These are phyloP conservation scores for Desmodesmus armatus DNA, from an alignment of 139 green algal species.

Conservation along the genomic window DNA sequence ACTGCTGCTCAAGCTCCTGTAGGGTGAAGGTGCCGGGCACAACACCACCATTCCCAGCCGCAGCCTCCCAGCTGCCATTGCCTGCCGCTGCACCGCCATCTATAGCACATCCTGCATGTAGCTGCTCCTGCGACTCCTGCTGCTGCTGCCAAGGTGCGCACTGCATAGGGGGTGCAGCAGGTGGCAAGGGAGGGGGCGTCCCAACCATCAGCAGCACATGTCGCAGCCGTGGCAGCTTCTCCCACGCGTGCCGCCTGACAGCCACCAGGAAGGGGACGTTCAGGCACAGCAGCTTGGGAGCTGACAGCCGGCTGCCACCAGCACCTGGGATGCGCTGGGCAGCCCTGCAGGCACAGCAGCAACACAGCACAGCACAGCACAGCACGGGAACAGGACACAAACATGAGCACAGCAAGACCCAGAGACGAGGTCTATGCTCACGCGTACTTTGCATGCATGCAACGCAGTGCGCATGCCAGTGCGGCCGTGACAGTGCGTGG, in stretches of 20 bases:
- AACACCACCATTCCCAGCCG: not conserved
- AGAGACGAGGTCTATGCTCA: too few relatives aligned
- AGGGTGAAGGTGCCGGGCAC: not conserved
- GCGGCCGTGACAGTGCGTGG: too few relatives aligned
- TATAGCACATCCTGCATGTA: not conserved
- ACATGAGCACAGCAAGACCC: too few relatives aligned
- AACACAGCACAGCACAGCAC: not conserved
- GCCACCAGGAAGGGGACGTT: constrained; percentile 22
- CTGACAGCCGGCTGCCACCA: constrained; percentile 11
- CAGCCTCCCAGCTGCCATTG: not conserved
- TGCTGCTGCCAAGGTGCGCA: not conserved
- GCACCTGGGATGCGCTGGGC: not conserved
- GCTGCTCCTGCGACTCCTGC: not conserved
- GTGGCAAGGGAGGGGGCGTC: not conserved
- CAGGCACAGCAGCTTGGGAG: constrained; percentile 4
- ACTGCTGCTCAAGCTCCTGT: constrained; percentile 27
- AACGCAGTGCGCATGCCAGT: too few relatives aligned
- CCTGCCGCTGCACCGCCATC: not conserved
- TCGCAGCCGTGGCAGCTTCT: not conserved
- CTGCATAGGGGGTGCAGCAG: not conserved
- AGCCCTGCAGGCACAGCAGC: not conserved
- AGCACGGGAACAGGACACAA: too few relatives aligned
- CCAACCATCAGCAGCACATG: constrained; percentile 33
- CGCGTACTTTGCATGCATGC: too few relatives aligned
- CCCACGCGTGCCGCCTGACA: constrained; percentile 10